Percentiles rank a stretch among this genome's conserved stretches.
These are phyloP conservation scores for Saposhnikovia divaricata DNA, from an alignment of 129 eudicot genomes.

Conservation along the genomic window DNA sequence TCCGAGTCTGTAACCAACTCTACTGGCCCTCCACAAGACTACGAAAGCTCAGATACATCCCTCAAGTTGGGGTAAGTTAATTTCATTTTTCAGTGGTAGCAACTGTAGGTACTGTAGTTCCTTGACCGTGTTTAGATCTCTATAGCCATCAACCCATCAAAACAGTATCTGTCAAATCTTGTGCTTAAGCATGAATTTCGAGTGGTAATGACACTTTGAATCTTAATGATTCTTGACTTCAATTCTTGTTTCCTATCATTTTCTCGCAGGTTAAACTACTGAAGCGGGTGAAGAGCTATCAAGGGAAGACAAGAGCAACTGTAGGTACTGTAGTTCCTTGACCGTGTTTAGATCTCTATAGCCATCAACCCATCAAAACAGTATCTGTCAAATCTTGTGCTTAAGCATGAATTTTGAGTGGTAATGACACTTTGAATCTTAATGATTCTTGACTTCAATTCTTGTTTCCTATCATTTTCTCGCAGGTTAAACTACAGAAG, in stretches of 20 bases:
- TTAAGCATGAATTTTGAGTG: not conserved
- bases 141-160: too few relatives aligned
- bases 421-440: not conserved
- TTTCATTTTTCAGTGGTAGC: not conserved
- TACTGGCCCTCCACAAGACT: constrained; percentile 61
- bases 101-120: not conserved
- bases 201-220: not conserved
- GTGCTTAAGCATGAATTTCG: not conserved
- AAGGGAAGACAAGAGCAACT: not conserved
- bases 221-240: too few relatives aligned
- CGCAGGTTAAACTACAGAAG: constrained; percentile 40
- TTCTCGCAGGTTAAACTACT: constrained; percentile 33
- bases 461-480: not conserved
- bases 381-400: not conserved
- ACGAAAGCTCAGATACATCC: constrained; percentile 70
- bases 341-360: too few relatives aligned
- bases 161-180: not conserved
- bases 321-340: too few relatives aligned
- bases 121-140: not conserved
- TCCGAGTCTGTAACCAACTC: constrained; percentile 59
- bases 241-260: not conserved
- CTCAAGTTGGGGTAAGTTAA: constrained; percentile 83
- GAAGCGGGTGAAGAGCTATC: constrained; percentile 10
- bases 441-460: too few relatives aligned
- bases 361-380: too few relatives aligned